Evolutionary conservation across 2,329 filamentous ascomycete species (phyloP).

Genomic region (Pseudocercospora crystallina): DNA sequence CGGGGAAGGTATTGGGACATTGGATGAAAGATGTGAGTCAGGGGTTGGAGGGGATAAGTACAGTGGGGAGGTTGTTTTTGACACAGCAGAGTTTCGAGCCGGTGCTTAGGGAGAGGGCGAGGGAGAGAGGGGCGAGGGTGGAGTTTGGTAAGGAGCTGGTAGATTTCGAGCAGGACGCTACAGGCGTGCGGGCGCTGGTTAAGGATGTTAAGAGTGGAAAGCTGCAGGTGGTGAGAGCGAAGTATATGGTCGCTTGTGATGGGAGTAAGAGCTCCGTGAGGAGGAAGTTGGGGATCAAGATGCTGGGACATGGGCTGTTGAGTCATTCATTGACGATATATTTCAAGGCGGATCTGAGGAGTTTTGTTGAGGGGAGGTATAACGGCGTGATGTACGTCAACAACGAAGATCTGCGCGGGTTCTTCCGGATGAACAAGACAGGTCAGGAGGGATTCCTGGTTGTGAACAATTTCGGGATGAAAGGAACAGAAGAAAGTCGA

Average conservation of each 20-base stretch:
- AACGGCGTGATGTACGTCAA: constrained; percentile 28
- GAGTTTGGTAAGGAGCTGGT: constrained; percentile 20
- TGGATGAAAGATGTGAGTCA: constrained; percentile 25
- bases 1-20: constrained; percentile 18
- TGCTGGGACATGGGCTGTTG: constrained; percentile 22
- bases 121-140: constrained; percentile 18
- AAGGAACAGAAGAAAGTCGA: constrained; percentile 21
- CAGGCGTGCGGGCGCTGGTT: constrained; percentile 19
- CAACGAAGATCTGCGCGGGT: constrained; percentile 20
- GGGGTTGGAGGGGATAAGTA: constrained; percentile 22
- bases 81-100: constrained; percentile 30
- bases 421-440: constrained; percentile 26
- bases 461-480: constrained; percentile 24
- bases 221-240: constrained; percentile 12
- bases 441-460: constrained; percentile 25
- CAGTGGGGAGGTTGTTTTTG: constrained; percentile 23
- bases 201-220: constrained; percentile 9
- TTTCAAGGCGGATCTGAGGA: constrained; percentile 24
- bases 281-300: constrained; percentile 17
- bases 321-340: constrained; percentile 26
- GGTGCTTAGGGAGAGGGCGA: constrained; percentile 22
- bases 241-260: constrained; percentile 23
- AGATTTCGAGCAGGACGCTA: constrained; percentile 20
- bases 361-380: constrained; percentile 21
- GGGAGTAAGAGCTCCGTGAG: constrained; percentile 18